Evolutionary conservation across 2,329 filamentous ascomycete species (phyloP).

Genomic region (Zopfia rhizophila): DNA sequence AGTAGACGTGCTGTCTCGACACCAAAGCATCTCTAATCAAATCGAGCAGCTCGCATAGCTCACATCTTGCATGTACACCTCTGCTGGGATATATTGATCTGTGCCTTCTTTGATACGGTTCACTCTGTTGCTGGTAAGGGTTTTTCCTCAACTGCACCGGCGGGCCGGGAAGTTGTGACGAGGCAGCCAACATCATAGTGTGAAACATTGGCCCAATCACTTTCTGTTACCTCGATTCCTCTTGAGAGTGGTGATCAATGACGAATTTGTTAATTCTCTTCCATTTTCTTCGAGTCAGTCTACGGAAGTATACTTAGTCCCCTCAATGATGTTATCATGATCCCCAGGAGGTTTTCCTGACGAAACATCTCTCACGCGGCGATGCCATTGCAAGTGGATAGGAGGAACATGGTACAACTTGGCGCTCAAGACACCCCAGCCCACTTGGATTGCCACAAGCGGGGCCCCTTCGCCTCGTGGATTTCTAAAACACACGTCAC

Average conservation of each 20-base stretch:
- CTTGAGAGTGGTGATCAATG: not conserved
- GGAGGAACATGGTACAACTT: conserved; percentile 1
- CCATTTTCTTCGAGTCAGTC: conserved; percentile 2
- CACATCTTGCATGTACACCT: conserved; percentile 30
- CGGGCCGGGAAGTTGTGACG: conserved; percentile 27
- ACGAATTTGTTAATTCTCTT: not conserved
- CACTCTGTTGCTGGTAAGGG: conserved; percentile 1
- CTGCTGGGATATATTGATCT: conserved; percentile 14
- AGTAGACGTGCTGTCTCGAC: conserved; percentile 7
- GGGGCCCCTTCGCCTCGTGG: conserved; percentile 4
- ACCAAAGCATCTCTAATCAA: conserved; percentile 18
- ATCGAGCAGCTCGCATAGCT: conserved; percentile 29
- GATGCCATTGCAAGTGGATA: conserved; percentile 9
- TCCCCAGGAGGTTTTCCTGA: conserved; percentile 29
- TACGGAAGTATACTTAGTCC: conserved; percentile 1
- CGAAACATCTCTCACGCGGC: conserved; percentile 8
- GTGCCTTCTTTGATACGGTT: conserved; percentile 14
- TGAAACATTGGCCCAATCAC: conserved; percentile 28
- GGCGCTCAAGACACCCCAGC: conserved; percentile 11
- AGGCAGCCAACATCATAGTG: conserved; percentile 19
- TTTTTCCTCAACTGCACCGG: conserved; percentile 11
- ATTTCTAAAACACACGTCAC: conserved; percentile 4
- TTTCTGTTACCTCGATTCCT: conserved; percentile 3
- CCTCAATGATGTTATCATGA: conserved; percentile 23
- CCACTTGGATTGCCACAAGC: conserved; percentile 7